Percentiles rank a stretch among this genome's conserved stretches.
These are phyloP conservation scores for Diplocarpon mali DNA, from an alignment of 2,329 filamentous ascomycete species.

Conservation along the genomic window DNA sequence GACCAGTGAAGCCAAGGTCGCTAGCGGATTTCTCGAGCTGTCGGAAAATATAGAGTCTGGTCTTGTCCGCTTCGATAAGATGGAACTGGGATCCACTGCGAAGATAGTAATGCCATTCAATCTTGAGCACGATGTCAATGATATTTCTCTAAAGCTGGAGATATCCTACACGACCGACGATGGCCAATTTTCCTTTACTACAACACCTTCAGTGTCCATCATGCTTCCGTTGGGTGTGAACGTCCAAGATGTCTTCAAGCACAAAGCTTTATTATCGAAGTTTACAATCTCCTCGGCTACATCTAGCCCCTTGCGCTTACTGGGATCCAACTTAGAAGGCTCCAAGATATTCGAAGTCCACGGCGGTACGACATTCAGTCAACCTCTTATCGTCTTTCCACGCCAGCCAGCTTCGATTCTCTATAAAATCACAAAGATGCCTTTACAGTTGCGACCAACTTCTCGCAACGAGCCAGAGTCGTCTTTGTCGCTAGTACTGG, in stretches of 20 bases:
- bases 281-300: slow-evolving; percentile 84
- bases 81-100: slow-evolving; percentile 36
- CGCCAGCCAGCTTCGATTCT: slow-evolving; percentile 72
- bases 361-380: slow-evolving; percentile 40
- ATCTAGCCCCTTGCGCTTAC: slow-evolving; percentile 61
- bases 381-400: slow-evolving; percentile 56
- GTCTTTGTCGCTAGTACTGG: slow-evolving; percentile 54
- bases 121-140: slow-evolving; percentile 62
- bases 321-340: slow-evolving; percentile 57
- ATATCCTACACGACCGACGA: slow-evolving; percentile 58
- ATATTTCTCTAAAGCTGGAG: slow-evolving; percentile 66
- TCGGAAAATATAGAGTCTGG: slow-evolving; percentile 42
- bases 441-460: slow-evolving; percentile 22
- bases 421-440: slow-evolving; percentile 60
- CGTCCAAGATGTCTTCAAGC: slow-evolving; percentile 91
- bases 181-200: slow-evolving; percentile 54
- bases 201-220: slow-evolving; percentile 53
- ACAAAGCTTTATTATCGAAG: slow-evolving; percentile 67
- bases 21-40: slow-evolving; percentile 33
- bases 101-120: slow-evolving; percentile 70
- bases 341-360: slow-evolving; percentile 59
- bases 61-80: slow-evolving; percentile 37
- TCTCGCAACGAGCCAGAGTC: slow-evolving; percentile 27
- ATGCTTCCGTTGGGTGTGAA: slow-evolving; percentile 84
- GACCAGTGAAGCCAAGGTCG: slow-evolving; percentile 45